phyloP scores from a whole-genome alignment of 805 yeast species.

The Wickerhamiella sergipiensis region DNA sequence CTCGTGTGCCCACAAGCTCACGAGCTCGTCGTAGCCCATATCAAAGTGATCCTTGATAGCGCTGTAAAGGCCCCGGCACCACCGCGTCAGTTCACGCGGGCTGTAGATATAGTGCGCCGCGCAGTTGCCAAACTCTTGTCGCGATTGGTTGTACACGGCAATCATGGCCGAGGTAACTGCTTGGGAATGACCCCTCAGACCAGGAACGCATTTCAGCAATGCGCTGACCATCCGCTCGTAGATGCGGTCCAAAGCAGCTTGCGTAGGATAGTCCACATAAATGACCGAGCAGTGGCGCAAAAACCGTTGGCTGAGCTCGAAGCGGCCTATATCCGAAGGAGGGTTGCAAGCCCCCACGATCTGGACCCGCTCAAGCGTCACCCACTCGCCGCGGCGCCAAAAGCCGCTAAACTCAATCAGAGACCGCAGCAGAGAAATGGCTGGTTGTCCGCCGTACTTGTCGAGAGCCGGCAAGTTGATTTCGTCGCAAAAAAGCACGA shows the following conservation, averaged over 20 bases:
- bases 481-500: slow-evolving; percentile 84
- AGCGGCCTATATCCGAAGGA: slow-evolving; percentile 66
- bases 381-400: slow-evolving; percentile 57
- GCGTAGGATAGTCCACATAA: slow-evolving; percentile 69
- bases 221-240: slow-evolving; percentile 47
- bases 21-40: slow-evolving; percentile 30
- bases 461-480: slow-evolving; percentile 70
- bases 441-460: slow-evolving; percentile 57
- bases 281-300: slow-evolving; percentile 51
- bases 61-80: slow-evolving; percentile 63
- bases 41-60: slow-evolving; percentile 30
- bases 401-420: slow-evolving; percentile 63
- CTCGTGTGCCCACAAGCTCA: slow-evolving; percentile 70
- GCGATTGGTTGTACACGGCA: slow-evolving; percentile 38
- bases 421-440: slow-evolving; percentile 60
- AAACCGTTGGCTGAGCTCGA: slow-evolving; percentile 42
- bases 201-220: slow-evolving; percentile 46
- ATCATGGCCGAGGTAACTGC: slow-evolving; percentile 55
- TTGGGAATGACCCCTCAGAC: slow-evolving; percentile 38
- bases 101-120: slow-evolving; percentile 61
- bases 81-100: slow-evolving; percentile 83
- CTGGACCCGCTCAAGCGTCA: slow-evolving; percentile 47
- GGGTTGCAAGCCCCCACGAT: slow-evolving; percentile 96
- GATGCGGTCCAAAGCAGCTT: slow-evolving; percentile 47
- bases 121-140: slow-evolving; percentile 5